Base-by-base conservation (phyloP, 1,139 yeast genomes). In the Ashbya aceris region DNA sequence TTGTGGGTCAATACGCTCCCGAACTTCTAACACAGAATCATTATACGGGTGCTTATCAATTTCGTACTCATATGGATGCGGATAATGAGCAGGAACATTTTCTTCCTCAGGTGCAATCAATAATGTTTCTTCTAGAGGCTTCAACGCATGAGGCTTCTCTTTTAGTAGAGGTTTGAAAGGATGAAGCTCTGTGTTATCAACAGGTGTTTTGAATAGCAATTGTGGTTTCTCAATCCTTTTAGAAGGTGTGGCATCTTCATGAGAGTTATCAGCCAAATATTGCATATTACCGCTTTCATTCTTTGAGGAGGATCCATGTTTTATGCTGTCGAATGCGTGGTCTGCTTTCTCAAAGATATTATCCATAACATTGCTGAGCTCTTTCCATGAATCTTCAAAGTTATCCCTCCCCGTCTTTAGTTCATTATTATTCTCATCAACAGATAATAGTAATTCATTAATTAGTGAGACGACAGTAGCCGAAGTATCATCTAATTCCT, bases 1-100 rank as follows among this genome's bases (percentile, higher is more conserved):
- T 37, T 67, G 63, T 1, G 79, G 73, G 1, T 74, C 72, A 8
- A 75, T 68, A 1, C 85, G 83, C 2, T 73, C 78, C 1, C 62
- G 43, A 12, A 60, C 63, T 11, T 65, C 51, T 38, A 79, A 63
- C 1, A 83, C 70, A 38, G 70, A 53, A 1, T 70, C 74, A 2
- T 95, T 94, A 58, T 85, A 89, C 38, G 77, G 77, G 46, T 78
- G 83, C 31, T 70, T 64, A 52, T 72, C 72, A 33, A 93, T 91
- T 62, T 93, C 98, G 38, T 66, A 62, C 44, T 70, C 76, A 55
- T 93, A 93, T 0, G 99, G 99, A 43, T 93, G 95, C 8, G 72
- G 71, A 56, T 77, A 83, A 58, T 78, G 84, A 3, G 76, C 69
- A 3, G 85, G 83, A 28, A 67, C 66, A 9, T 65, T 62, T 2